Evolutionary conservation across 2,329 filamentous ascomycete genomes (phyloP).

Genomic region (Chaetomium strumarium): DNA sequence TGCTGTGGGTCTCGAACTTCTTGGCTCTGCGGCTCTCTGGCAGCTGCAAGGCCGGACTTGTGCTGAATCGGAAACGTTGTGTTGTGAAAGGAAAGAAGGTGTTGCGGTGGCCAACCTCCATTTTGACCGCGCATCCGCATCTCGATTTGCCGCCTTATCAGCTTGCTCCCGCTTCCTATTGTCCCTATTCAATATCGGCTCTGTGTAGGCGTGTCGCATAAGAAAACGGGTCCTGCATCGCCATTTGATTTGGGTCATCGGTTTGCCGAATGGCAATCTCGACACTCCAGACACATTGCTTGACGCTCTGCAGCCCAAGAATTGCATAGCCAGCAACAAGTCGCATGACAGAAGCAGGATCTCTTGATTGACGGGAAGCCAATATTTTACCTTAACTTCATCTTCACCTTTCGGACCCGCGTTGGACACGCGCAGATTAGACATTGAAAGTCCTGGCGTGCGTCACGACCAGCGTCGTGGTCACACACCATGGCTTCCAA

Average conservation of each 20-base stretch:
- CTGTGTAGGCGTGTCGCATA: neutral
- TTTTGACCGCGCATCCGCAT: conserved; percentile 5
- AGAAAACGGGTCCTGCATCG: neutral
- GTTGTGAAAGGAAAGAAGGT: conserved; percentile 3
- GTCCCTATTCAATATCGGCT: neutral
- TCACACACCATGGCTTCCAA: conserved; percentile 72
- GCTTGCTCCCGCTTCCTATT: neutral
- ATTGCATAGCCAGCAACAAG: neutral
- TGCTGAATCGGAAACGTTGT: too few relatives aligned
- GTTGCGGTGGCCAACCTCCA: neutral
- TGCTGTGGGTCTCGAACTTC: neutral
- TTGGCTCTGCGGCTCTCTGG: neutral
- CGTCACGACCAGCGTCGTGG: neutral
- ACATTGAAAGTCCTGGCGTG: neutral
- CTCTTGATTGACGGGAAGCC: neutral
- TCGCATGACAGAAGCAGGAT: neutral
- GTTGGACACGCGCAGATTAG: neutral
- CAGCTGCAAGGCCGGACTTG: too few relatives aligned
- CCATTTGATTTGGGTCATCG: too few relatives aligned
- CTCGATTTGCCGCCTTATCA: neutral
- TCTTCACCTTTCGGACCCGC: too few relatives aligned
- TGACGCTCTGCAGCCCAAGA: neutral
- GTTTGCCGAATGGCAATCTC: neutral
- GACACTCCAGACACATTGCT: neutral
- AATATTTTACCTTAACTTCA: too few relatives aligned